phyloP scores from a whole-genome alignment of 2,329 filamentous ascomycete species.

The Fusarium verrucosum region DNA sequence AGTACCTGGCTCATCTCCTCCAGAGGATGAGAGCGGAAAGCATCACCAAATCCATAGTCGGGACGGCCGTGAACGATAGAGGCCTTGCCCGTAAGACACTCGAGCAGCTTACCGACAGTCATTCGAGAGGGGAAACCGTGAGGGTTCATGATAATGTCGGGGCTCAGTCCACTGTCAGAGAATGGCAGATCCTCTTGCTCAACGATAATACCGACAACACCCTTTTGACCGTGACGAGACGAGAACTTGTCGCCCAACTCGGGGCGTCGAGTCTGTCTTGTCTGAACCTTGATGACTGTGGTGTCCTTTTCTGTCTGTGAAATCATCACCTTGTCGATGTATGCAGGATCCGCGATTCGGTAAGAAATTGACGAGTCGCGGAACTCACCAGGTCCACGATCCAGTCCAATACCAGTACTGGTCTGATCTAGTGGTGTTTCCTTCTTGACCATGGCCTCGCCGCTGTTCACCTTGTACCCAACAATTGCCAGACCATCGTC shows the following conservation, averaged over 20 bases:
- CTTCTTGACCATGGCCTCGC: slow-evolving; percentile 92
- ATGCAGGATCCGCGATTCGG: slow-evolving; percentile 82
- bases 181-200: slow-evolving; percentile 98
- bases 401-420: slow-evolving; percentile 75
- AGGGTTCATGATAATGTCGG: slow-evolving; percentile 99
- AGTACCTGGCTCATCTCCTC: slow-evolving; percentile 89
- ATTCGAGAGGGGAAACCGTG: slow-evolving; percentile 99
- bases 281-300: slow-evolving; percentile 91
- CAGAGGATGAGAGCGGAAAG: slow-evolving; percentile 84
- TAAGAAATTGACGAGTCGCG: slow-evolving; percentile 79
- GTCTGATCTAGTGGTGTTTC: slow-evolving; percentile 82
- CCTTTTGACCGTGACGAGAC: slow-evolving; percentile 97
- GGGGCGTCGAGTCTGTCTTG: slow-evolving; percentile 91
- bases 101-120: slow-evolving; percentile 98
- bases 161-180: slow-evolving; percentile 87
- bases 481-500: slow-evolving; percentile 90
- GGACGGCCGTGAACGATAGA: slow-evolving; percentile 85
- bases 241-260: slow-evolving; percentile 99
- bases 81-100: slow-evolving; percentile 93
- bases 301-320: slow-evolving; percentile 88
- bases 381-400: slow-evolving; percentile 69
- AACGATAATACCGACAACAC: slow-evolving; percentile 95
- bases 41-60: slow-evolving; percentile 83
- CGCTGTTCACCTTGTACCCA: slow-evolving; percentile 78
- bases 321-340: slow-evolving; percentile 96